A percentile compares a stretch with the other conserved stretches of the same genome.
Evolutionary conservation across 2,329 filamentous ascomycete species (phyloP).

Genomic region (Pseudocercospora crystallina): DNA sequence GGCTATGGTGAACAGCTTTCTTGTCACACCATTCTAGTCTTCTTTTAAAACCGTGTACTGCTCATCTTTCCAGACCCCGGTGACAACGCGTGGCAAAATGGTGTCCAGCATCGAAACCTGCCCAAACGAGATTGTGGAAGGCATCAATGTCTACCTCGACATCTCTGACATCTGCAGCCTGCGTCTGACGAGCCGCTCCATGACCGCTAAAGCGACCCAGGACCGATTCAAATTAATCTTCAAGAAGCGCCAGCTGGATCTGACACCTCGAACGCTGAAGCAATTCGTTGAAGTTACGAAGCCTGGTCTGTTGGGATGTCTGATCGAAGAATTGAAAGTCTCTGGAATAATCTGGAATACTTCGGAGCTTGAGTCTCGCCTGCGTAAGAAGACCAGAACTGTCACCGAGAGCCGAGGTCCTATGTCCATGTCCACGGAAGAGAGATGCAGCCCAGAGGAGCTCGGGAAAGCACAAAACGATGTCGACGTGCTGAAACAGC

Average conservation of each 20-base stretch:
- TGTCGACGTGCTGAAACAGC: conserved; percentile 2
- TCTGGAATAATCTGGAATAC: conserved; percentile 11
- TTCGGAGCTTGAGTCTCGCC: not conserved
- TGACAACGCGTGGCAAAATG: no score
- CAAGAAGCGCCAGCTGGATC: conserved; percentile 5
- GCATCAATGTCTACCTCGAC: conserved; percentile 2
- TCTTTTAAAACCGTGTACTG: no score
- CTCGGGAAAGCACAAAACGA: not conserved
- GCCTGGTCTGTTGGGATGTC: conserved; percentile 3
- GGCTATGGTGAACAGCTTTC: no score
- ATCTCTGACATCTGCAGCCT: conserved; percentile 8
- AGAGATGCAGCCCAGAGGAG: not conserved
- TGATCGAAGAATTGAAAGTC: conserved; percentile 10
- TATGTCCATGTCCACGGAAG: conserved; percentile 1
- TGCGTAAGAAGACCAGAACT: conserved; percentile 1
- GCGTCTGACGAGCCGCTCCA: conserved; percentile 9
- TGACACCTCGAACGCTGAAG: not conserved
- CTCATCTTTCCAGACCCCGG: no score
- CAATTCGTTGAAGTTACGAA: conserved; percentile 5
- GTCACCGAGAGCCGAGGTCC: conserved; percentile 2
- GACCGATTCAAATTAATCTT: conserved; percentile 11
- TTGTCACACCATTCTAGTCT: no score
- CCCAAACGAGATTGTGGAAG: conserved; percentile 15
- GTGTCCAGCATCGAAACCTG: not conserved
- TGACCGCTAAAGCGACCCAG: conserved; percentile 11